Evolutionary conservation across 495 filamentous ascomycete species (phyloP).

Genomic region (Aspergillus incahuasiensis): DNA sequence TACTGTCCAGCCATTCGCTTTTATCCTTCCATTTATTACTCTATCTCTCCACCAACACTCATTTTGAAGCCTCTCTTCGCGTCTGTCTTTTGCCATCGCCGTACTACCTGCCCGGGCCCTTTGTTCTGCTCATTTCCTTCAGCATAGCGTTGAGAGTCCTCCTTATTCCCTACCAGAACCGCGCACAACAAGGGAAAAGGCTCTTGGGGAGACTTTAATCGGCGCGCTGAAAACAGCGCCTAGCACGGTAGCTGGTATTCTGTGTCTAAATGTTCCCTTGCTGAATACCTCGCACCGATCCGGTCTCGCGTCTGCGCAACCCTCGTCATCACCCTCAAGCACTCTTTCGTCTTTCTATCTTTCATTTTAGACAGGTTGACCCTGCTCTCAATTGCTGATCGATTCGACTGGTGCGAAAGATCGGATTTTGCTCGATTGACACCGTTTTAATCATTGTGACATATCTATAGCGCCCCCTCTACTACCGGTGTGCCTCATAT

Average conservation of each 20-base stretch:
- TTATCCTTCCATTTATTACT: background rate
- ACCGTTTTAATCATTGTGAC: constrained; percentile 1
- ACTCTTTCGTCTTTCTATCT: background rate
- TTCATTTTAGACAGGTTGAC: constrained; percentile 25
- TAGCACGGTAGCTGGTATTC: background rate
- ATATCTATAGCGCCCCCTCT: background rate
- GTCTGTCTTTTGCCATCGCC: background rate
- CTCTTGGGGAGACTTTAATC: background rate
- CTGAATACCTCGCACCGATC: background rate
- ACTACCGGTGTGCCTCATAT: background rate
- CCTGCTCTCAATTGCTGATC: constrained; percentile 16
- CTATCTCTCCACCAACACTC: background rate
- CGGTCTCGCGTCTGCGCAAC: background rate
- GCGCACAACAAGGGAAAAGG: background rate
- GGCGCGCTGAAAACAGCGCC: background rate
- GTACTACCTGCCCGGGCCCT: background rate
- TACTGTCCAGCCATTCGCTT: constrained; percentile 3
- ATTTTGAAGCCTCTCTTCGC: background rate
- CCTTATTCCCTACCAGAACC: background rate
- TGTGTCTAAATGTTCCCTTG: background rate
- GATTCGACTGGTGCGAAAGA: constrained; percentile 11
- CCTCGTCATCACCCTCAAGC: background rate
- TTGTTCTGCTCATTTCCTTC: background rate
- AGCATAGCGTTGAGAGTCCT: background rate
- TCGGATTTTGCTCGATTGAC: background rate